These are phyloP conservation scores for Panicum miliaceum DNA, from an alignment of 176 grass and related monocot species.

Conservation along the genomic window DNA sequence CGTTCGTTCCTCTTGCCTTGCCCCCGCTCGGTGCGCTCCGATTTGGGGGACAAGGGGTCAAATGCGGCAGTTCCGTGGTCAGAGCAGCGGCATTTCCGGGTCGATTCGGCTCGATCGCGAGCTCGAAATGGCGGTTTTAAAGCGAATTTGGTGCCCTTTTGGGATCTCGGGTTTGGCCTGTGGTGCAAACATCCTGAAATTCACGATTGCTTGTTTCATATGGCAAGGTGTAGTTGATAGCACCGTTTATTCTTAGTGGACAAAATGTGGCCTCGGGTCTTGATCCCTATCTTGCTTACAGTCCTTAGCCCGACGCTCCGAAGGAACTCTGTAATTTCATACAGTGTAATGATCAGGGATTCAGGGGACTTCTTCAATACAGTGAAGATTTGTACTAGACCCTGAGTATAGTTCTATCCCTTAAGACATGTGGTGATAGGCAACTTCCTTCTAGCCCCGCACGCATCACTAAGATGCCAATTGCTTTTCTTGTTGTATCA, in stretches of 20 bases:
- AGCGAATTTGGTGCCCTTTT: not conserved
- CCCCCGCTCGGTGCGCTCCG: not conserved
- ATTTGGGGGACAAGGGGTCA: slow-evolving; percentile 25
- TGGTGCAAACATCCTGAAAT: slow-evolving; percentile 11
- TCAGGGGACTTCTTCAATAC: not conserved
- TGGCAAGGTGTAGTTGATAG: not conserved
- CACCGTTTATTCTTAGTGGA: not conserved
- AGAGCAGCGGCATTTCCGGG: slow-evolving; percentile 1
- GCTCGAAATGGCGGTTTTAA: slow-evolving; percentile 20
- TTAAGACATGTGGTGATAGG: not conserved
- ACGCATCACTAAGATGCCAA: not conserved
- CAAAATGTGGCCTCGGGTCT: slow-evolving; percentile 20
- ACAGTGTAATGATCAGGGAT: not conserved
- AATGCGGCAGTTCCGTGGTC: slow-evolving; percentile 41
- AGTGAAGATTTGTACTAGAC: not conserved
- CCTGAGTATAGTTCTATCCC: not conserved
- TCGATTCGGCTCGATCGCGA: slow-evolving; percentile 15
- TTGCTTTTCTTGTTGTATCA: slow-evolving; percentile 16
- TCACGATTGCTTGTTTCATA: not conserved
- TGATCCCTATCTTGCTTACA: not conserved
- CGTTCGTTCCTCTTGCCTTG: not conserved
- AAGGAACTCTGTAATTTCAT: not conserved
- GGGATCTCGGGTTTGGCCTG: slow-evolving; percentile 7
- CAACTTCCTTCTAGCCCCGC: not conserved
- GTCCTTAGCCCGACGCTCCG: not conserved